Conservation (phyloP, 805 yeast species). For the Saccharomyces mikatae region DNA sequence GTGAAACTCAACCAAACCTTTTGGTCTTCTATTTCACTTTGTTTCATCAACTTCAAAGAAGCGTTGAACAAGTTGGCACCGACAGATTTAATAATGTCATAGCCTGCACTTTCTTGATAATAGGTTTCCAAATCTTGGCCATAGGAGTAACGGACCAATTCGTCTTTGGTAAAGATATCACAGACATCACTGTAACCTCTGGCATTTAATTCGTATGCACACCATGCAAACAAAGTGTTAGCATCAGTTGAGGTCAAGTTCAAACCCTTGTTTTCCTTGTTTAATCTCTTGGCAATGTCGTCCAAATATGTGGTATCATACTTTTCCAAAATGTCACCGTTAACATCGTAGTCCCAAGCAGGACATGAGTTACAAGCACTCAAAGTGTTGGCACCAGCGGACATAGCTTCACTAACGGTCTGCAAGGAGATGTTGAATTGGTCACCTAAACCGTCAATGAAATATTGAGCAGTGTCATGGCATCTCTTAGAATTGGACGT, state of each 20-base stretch:
- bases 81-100: slow-evolving; percentile 45
- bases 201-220: slow-evolving; percentile 70
- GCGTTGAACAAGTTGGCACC: slow-evolving; percentile 55
- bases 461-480: slow-evolving; percentile 39
- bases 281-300: slow-evolving; percentile 44
- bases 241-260: slow-evolving; percentile 48
- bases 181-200: slow-evolving; percentile 63
- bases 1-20: slow-evolving; percentile 61
- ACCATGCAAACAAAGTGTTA: slow-evolving; percentile 45
- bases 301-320: slow-evolving; percentile 35
- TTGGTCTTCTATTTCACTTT: slow-evolving; percentile 42
- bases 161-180: slow-evolving; percentile 57
- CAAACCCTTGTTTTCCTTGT: slow-evolving; percentile 45
- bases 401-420: slow-evolving; percentile 35
- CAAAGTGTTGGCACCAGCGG: slow-evolving; percentile 43
- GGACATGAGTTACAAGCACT: slow-evolving; percentile 41
- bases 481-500: slow-evolving; percentile 42
- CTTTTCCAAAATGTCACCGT: slow-evolving; percentile 9
- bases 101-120: slow-evolving; percentile 61
- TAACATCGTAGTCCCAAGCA: slow-evolving; percentile 26
- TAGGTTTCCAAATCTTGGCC: slow-evolving; percentile 49
- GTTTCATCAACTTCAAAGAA: slow-evolving; percentile 40
- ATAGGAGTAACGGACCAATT: slow-evolving; percentile 57
- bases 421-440: slow-evolving; percentile 26
- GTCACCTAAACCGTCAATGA: slow-evolving; percentile 5